Evolutionary conservation across 2,329 filamentous ascomycete species (phyloP).

Genomic region (Fusarium aywerte): DNA sequence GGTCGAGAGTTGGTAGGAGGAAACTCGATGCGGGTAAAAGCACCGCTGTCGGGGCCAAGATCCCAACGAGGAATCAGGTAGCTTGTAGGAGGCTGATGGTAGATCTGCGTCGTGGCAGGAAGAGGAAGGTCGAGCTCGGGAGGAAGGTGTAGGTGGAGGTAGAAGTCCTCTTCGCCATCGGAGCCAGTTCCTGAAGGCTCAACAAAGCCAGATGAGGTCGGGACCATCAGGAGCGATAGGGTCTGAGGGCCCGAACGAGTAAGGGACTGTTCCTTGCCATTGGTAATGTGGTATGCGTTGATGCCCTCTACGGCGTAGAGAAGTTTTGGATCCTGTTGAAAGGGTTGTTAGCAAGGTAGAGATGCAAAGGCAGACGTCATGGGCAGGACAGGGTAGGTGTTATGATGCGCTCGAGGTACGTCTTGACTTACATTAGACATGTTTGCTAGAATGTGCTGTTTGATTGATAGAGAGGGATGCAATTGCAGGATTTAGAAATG

Average conservation of each 20-base stretch:
- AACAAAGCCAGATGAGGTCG: constrained; percentile 80
- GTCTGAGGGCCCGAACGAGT: constrained; percentile 90
- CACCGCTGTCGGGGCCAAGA: constrained; percentile 84
- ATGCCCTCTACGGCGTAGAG: constrained; percentile 84
- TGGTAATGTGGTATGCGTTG: constrained; percentile 87
- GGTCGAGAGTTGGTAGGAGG: constrained; percentile 76
- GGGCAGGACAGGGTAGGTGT: not conserved
- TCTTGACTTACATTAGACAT: constrained; percentile 49
- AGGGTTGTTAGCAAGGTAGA: constrained; percentile 21
- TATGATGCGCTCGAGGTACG: constrained; percentile 22
- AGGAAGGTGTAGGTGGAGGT: constrained; percentile 92
- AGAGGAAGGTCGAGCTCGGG: constrained; percentile 94
- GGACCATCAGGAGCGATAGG: constrained; percentile 93
- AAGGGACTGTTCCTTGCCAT: constrained; percentile 85
- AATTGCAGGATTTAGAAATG: not conserved
- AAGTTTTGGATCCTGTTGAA: constrained; percentile 67
- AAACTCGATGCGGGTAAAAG: constrained; percentile 94
- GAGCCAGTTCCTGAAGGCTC: constrained; percentile 65
- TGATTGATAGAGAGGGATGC: not conserved
- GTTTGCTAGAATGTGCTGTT: constrained; percentile 1
- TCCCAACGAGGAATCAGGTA: constrained; percentile 98
- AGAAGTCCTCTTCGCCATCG: constrained; percentile 88
- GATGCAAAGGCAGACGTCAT: constrained; percentile 21
- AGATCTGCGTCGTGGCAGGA: constrained; percentile 96
- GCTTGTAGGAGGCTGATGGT: constrained; percentile 91